These are phyloP conservation scores for Prunus salicina DNA, from an alignment of 306 rosid species.

Conservation along the genomic window DNA sequence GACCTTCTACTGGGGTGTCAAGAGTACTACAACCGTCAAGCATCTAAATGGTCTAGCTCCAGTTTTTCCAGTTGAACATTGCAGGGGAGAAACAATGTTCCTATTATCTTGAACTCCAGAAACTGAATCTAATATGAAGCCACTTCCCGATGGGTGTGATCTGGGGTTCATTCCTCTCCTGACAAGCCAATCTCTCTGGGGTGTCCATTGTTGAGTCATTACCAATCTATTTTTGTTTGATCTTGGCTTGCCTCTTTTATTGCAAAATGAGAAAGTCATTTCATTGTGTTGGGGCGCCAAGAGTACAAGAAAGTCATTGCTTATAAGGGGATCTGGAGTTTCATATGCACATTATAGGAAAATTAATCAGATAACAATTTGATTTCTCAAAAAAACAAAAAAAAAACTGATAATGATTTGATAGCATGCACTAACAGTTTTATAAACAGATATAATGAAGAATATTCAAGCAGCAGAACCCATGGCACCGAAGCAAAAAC, in stretches of 20 bases:
- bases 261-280: not conserved
- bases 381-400: too few relatives aligned
- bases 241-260: not conserved
- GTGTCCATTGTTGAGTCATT: not conserved
- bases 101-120: not conserved
- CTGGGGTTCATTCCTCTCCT: constrained; percentile 8
- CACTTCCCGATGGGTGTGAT: not conserved
- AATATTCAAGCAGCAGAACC: not conserved
- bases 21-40: not conserved
- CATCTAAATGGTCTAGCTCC: not conserved
- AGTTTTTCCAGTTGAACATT: not conserved
- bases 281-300: not conserved
- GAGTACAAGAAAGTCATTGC: not conserved
- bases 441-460: not conserved
- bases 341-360: not conserved
- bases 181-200: not conserved
- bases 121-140: not conserved
- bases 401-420: too few relatives aligned
- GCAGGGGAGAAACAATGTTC: not conserved
- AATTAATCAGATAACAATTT: not conserved
- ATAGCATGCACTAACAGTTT: not conserved
- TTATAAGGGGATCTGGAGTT: not conserved
- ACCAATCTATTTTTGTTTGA: not conserved
- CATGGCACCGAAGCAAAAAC: not conserved
- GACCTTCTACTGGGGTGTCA: not conserved